These are phyloP conservation scores for Trichoderma lentiforme DNA, from an alignment of 2,329 filamentous ascomycete species.

Conservation along the genomic window DNA sequence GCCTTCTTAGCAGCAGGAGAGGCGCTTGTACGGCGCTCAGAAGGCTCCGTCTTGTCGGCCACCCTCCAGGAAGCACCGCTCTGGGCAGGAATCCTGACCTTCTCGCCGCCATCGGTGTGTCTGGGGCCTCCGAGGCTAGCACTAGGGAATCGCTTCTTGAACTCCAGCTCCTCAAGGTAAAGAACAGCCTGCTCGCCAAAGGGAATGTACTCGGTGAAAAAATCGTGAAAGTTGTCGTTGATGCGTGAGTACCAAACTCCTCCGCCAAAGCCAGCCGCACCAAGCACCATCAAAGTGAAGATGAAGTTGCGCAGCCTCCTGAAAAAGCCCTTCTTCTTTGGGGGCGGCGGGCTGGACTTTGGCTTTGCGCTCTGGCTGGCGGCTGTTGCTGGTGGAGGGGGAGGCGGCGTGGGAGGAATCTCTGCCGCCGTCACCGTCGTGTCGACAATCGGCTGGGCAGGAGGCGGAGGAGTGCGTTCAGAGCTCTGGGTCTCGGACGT, in stretches of 20 bases:
- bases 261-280: conserved; percentile 75
- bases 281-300: conserved; percentile 71
- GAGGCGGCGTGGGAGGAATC: conserved; percentile 15
- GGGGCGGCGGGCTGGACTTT: conserved; percentile 31
- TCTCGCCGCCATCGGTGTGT: conserved; percentile 57
- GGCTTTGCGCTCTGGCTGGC: conserved; percentile 16
- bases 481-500: conserved; percentile 51
- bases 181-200: conserved; percentile 92
- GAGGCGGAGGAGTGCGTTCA: conserved; percentile 42
- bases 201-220: conserved; percentile 96
- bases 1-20: conserved; percentile 33
- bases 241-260: conserved; percentile 90
- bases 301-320: conserved; percentile 75
- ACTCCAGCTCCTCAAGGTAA: conserved; percentile 93
- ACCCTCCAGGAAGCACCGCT: conserved; percentile 82
- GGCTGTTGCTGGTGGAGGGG: background rate
- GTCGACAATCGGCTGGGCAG: conserved; percentile 23
- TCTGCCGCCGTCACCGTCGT: conserved; percentile 16
- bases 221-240: conserved; percentile 98
- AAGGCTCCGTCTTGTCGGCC: conserved; percentile 55
- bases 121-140: conserved; percentile 44
- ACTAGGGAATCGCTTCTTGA: conserved; percentile 75
- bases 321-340: conserved; percentile 59
- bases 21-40: conserved; percentile 62
- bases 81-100: conserved; percentile 79